A percentile compares a stretch with the other conserved stretches of the same genome.
Conservation (phyloP, 805 yeast species). For the Wickerhamiella lipophila region DNA sequence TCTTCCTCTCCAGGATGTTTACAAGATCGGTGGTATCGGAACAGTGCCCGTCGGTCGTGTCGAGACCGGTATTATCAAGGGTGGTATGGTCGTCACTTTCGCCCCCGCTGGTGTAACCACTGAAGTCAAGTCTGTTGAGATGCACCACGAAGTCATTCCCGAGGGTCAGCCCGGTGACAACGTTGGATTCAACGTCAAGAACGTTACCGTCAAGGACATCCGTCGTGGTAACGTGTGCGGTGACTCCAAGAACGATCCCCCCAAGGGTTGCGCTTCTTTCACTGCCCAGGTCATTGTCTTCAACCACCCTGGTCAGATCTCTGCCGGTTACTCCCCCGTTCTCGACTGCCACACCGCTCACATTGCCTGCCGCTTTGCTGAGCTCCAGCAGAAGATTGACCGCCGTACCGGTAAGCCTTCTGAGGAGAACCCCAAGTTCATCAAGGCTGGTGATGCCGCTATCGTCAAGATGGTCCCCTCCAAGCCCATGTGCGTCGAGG, state of each 20-base stretch:
- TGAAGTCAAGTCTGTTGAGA: slow-evolving; percentile 79
- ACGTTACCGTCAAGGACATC: slow-evolving; percentile 77
- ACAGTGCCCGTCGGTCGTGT: slow-evolving; percentile 91
- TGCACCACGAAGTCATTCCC: slow-evolving; percentile 71
- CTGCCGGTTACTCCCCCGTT: slow-evolving; percentile 86
- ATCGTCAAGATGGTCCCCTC: slow-evolving; percentile 79
- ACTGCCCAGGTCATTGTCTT: slow-evolving; percentile 75
- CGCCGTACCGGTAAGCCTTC: slow-evolving; percentile 85
- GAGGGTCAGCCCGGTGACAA: slow-evolving; percentile 87
- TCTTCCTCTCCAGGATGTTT: slow-evolving; percentile 81
- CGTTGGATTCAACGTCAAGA: slow-evolving; percentile 83
- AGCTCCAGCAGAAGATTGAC: slow-evolving; percentile 72
- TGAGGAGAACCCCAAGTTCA: slow-evolving; percentile 82
- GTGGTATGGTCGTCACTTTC: slow-evolving; percentile 80
- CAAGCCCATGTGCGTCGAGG: slow-evolving; percentile 91
- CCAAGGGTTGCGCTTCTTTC: slow-evolving; percentile 67
- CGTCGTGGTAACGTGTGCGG: slow-evolving; percentile 90
- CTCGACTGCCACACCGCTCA: slow-evolving; percentile 90
- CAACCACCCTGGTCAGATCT: slow-evolving; percentile 86
- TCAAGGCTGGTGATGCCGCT: slow-evolving; percentile 95
- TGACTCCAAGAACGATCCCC: slow-evolving; percentile 84
- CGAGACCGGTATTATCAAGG: slow-evolving; percentile 83
- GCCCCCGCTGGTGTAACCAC: slow-evolving; percentile 88
- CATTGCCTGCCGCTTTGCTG: slow-evolving; percentile 79
- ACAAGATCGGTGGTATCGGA: slow-evolving; percentile 88